Percentiles rank a stretch among this genome's conserved stretches.
Evolutionary conservation across 805 yeast genomes (phyloP).

Genomic region (Sugiyamaella marilandica): DNA sequence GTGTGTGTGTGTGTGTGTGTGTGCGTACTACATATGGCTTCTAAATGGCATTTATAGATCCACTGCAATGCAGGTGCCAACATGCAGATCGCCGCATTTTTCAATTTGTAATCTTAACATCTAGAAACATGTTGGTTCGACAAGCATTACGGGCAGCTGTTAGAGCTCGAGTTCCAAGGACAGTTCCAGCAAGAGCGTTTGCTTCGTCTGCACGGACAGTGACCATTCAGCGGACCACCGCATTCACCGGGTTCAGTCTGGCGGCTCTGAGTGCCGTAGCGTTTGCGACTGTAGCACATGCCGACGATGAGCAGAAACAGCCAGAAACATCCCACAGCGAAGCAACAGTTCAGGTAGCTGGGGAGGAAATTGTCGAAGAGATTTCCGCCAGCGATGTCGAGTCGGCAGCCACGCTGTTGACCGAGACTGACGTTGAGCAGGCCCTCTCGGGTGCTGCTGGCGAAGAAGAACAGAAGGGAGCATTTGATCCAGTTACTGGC

Average conservation of each 20-base stretch:
- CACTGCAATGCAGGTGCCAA: not conserved
- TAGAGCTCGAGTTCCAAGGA: not conserved
- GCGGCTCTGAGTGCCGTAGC: slow-evolving; percentile 5
- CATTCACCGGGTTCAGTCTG: not conserved
- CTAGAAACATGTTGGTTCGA: not conserved
- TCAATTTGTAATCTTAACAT: slow-evolving; percentile 4
- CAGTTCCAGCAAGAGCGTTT: slow-evolving; percentile 3
- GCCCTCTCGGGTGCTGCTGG: not conserved
- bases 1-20: too few species aligned
- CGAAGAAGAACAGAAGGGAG: slow-evolving; percentile 44
- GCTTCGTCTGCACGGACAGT: not conserved
- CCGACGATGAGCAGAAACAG: slow-evolving; percentile 6
- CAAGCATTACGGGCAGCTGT: not conserved
- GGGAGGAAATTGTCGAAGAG: not conserved
- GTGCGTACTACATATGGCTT: too few species aligned
- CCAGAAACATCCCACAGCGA: not conserved
- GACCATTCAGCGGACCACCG: not conserved
- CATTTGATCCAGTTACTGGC: slow-evolving; percentile 94
- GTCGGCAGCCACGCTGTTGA: slow-evolving; percentile 5
- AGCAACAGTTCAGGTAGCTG: not conserved
- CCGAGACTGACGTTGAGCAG: slow-evolving; percentile 11
- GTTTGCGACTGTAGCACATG: slow-evolving; percentile 8
- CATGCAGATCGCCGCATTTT: not conserved
- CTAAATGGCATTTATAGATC: too few species aligned
- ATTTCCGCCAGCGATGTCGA: not conserved